phyloP scores from a whole-genome alignment of 176 grass and related monocot species.

The Dendrocalamus sinicus region DNA sequence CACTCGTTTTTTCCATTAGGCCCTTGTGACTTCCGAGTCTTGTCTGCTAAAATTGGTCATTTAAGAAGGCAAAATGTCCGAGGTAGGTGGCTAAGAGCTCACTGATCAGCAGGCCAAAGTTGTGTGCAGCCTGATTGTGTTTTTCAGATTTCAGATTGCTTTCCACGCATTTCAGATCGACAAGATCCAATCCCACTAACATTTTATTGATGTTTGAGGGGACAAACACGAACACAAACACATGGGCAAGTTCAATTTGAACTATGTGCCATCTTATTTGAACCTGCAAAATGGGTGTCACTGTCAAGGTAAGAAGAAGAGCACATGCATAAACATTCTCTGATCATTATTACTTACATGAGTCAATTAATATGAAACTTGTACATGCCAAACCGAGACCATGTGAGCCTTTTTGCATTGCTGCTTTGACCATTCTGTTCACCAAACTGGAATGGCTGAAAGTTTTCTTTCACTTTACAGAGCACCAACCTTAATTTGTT shows the following conservation, averaged over 20 bases:
- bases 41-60: not conserved
- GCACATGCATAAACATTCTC: not conserved
- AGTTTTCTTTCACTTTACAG: not conserved
- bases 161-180: not conserved
- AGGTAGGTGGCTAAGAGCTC: not conserved
- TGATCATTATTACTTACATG: not conserved
- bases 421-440: not conserved
- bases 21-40: not conserved
- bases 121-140: not conserved
- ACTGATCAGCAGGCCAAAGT: not conserved
- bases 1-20: not conserved
- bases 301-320: not conserved
- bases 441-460: not conserved
- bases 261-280: not conserved
- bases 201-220: not conserved
- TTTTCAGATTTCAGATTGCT: not conserved
- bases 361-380: not conserved
- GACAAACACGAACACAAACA: not conserved
- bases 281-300: not conserved
- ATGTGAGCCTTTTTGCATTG: not conserved
- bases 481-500: not conserved
- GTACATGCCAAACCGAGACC: not conserved
- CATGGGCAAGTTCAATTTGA: slow-evolving; percentile 15
- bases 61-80: not conserved
- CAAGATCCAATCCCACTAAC: slow-evolving; percentile 29